Percentiles rank a stretch among this genome's conserved stretches.
Evolutionary conservation across 2,329 filamentous ascomycete species (phyloP).

Genomic region (Hypoxylon sp.): DNA sequence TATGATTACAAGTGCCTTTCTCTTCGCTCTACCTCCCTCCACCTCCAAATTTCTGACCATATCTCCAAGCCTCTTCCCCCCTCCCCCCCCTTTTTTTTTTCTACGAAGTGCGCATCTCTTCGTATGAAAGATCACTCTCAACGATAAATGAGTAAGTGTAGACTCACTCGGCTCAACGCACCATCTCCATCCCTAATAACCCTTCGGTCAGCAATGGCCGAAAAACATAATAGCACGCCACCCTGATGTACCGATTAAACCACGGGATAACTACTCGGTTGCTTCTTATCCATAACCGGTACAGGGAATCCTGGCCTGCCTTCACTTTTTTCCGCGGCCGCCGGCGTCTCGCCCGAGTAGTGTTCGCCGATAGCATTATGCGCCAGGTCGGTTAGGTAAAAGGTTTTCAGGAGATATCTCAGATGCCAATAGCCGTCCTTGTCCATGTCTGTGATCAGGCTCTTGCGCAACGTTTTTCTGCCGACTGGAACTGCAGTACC

Average conservation of each 20-base stretch:
- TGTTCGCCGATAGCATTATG: slow-evolving; percentile 2
- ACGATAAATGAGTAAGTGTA: too few species aligned
- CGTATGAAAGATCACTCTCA: too few species aligned
- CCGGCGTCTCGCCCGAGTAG: neutral
- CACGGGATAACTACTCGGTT: neutral
- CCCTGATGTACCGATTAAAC: neutral
- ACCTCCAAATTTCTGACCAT: too few species aligned
- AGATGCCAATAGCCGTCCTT: slow-evolving; percentile 43
- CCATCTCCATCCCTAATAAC: neutral
- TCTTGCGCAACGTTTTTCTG: neutral
- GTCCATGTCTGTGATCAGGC: neutral
- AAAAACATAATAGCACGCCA: too few species aligned
- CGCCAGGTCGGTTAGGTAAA: slow-evolving; percentile 26
- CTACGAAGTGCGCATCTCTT: too few species aligned
- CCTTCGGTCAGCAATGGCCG: neutral
- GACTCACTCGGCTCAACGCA: too few species aligned
- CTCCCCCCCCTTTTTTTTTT: too few species aligned
- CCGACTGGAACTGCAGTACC: neutral
- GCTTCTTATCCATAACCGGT: neutral
- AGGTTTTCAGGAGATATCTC: slow-evolving; percentile 19
- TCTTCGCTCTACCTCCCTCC: neutral
- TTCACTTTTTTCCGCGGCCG: neutral
- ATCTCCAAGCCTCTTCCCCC: too few species aligned
- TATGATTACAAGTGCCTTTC: neutral
- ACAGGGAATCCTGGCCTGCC: neutral